Conservation (phyloP, 1,284 basidiomycete genomes). For the Hypsizygus ulmarius region DNA sequence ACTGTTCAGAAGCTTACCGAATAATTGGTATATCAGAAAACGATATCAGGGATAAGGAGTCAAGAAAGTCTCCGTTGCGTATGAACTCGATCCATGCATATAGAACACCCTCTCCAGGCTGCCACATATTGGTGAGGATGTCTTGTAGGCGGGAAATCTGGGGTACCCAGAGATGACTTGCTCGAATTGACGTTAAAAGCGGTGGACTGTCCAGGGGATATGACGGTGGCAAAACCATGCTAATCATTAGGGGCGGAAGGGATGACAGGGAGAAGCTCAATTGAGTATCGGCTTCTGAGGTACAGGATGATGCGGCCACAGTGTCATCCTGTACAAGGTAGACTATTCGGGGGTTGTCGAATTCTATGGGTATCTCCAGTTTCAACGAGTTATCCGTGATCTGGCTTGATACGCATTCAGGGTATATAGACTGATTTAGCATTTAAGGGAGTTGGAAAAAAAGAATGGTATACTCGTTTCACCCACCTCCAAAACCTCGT, state of each 20-base stretch:
- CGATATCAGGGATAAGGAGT: slow-evolving; percentile 30
- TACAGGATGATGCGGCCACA: slow-evolving; percentile 5
- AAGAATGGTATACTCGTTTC: background rate
- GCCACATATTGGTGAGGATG: slow-evolving; percentile 54
- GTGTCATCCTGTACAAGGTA: slow-evolving; percentile 33
- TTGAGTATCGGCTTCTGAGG: slow-evolving; percentile 16
- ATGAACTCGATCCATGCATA: slow-evolving; percentile 72
- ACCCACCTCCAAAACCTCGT: slow-evolving; percentile 56
- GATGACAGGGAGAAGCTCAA: slow-evolving; percentile 33
- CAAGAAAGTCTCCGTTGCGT: slow-evolving; percentile 59
- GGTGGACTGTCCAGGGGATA: slow-evolving; percentile 61
- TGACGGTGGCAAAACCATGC: slow-evolving; percentile 48
- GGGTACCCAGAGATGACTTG: slow-evolving; percentile 61
- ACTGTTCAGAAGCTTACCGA: slow-evolving; percentile 37
- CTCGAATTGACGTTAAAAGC: slow-evolving; percentile 50
- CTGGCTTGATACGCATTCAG: slow-evolving; percentile 56
- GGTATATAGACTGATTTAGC: slow-evolving; percentile 63
- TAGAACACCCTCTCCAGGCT: slow-evolving; percentile 55
- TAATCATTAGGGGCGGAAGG: slow-evolving; percentile 63
- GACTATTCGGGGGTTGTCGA: slow-evolving; percentile 41
- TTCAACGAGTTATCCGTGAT: slow-evolving; percentile 39
- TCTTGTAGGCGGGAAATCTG: slow-evolving; percentile 35
- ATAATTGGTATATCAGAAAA: slow-evolving; percentile 33
- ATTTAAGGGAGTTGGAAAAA: background rate
- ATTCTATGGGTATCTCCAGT: slow-evolving; percentile 64